Conservation (phyloP, 2,329 filamentous ascomycete species). For the Stromatinia cepivora region DNA sequence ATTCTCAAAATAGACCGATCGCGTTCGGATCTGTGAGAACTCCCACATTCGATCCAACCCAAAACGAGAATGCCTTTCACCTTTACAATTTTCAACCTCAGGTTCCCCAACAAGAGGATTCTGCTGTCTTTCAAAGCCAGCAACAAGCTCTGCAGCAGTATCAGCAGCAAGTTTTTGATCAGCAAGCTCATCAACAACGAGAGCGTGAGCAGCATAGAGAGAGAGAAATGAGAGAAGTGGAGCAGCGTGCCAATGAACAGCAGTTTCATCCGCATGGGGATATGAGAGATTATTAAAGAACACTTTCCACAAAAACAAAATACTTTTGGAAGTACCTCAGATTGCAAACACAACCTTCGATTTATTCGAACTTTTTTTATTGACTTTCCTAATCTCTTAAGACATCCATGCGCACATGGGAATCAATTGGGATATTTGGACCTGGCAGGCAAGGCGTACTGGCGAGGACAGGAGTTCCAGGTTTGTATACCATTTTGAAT, state of each 20-base stretch:
- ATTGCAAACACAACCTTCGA: neutral
- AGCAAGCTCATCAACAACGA: neutral
- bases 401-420: neutral
- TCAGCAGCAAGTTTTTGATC: neutral
- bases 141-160: neutral
- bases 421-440: conserved; percentile 11
- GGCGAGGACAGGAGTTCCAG: neutral
- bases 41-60: neutral
- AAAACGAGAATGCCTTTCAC: neutral
- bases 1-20: neutral
- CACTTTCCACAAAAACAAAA: neutral
- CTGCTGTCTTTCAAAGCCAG: neutral
- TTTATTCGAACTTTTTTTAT: conserved; percentile 3
- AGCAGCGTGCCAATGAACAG: neutral
- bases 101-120: neutral
- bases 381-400: conserved; percentile 1
- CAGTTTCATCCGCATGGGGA: neutral
- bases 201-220: neutral
- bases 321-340: neutral
- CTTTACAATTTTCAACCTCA: neutral
- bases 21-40: neutral
- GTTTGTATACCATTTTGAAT: conserved; percentile 7
- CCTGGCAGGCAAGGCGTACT: conserved; percentile 12
- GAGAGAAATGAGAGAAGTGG: neutral
- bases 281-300: neutral